A percentile compares a stretch with the other conserved stretches of the same genome.
phyloP scores from a whole-genome alignment of 2,329 filamentous ascomycete genomes.

The Ascochyta clinopodiicola region DNA sequence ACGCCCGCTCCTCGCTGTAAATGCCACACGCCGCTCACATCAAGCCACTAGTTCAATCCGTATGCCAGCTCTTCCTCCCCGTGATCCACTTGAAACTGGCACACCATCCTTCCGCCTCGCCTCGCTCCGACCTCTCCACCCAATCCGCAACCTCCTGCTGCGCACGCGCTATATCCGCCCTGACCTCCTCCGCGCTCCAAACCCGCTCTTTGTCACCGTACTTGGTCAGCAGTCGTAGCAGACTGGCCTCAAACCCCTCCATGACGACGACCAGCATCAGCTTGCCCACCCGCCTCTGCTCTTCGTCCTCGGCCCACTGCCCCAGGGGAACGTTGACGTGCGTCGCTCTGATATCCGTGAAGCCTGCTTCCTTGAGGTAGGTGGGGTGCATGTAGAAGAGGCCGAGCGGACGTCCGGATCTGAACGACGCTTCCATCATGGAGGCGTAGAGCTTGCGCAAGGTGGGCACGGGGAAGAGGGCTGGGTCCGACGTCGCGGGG shows the following conservation, averaged over 20 bases:
- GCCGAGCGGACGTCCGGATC: constrained; percentile 50
- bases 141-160: constrained; percentile 39
- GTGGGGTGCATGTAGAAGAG: constrained; percentile 52
- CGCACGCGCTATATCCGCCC: constrained; percentile 26
- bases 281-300: constrained; percentile 43
- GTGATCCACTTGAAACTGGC: constrained; percentile 47
- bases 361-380: constrained; percentile 52
- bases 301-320: constrained; percentile 40
- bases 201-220: constrained; percentile 35
- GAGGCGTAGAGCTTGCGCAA: constrained; percentile 37
- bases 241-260: constrained; percentile 41
- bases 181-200: constrained; percentile 41
- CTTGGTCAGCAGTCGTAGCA: constrained; percentile 38
- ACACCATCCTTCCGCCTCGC: constrained; percentile 42
- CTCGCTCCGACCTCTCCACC: constrained; percentile 29
- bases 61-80: constrained; percentile 40
- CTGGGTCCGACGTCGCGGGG: constrained; percentile 5
- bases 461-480: constrained; percentile 31
- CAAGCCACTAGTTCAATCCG: not conserved
- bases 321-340: constrained; percentile 49
- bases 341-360: constrained; percentile 51
- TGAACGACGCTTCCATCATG: constrained; percentile 48
- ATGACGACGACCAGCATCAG: constrained; percentile 43
- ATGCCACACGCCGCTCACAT: constrained; percentile 4
- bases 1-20: constrained; percentile 1